These are phyloP conservation scores for Tetracladium marchalianum DNA, from an alignment of 495 filamentous ascomycete species.

Conservation along the genomic window DNA sequence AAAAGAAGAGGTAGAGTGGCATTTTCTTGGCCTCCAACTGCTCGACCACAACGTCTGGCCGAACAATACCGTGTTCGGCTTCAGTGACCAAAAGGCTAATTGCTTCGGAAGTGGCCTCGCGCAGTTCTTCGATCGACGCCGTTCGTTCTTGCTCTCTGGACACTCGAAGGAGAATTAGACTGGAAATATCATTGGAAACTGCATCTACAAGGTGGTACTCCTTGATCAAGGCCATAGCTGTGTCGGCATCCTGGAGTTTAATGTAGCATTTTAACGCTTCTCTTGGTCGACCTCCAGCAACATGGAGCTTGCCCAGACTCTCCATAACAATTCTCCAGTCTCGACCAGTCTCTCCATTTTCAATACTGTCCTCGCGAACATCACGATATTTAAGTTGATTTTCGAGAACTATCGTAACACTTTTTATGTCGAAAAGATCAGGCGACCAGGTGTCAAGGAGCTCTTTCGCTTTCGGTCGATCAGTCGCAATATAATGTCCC, in stretches of 20 bases:
- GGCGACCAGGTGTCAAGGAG: conserved; percentile 79
- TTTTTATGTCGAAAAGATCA: conserved; percentile 68
- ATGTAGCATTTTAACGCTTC: conserved; percentile 87
- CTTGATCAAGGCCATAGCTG: conserved; percentile 72
- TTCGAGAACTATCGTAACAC: conserved; percentile 60
- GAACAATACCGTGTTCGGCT: conserved; percentile 78
- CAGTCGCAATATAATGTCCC: conserved; percentile 68
- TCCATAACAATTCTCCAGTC: conserved; percentile 82
- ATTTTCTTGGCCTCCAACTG: conserved; percentile 53
- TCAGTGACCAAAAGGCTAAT: conserved; percentile 83
- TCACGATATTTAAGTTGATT: conserved; percentile 60
- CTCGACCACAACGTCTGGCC: conserved; percentile 61
- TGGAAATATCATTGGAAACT: conserved; percentile 77
- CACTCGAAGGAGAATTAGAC: conserved; percentile 79
- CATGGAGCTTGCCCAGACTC: conserved; percentile 70
- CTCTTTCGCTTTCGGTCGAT: conserved; percentile 59
- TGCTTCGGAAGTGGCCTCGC: conserved; percentile 67
- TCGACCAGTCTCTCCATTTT: conserved; percentile 52
- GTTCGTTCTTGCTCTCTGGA: conserved; percentile 58
- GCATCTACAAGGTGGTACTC: conserved; percentile 79
- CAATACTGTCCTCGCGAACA: conserved; percentile 56
- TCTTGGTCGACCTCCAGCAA: conserved; percentile 65
- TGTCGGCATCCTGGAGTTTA: conserved; percentile 80
- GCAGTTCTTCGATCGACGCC: conserved; percentile 60
- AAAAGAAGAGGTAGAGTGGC: conserved; percentile 80